A percentile compares a stretch with the other conserved stretches of the same genome.
Evolutionary conservation across 2,329 filamentous ascomycete species (phyloP).

Genomic region (Monosporascus sp.): DNA sequence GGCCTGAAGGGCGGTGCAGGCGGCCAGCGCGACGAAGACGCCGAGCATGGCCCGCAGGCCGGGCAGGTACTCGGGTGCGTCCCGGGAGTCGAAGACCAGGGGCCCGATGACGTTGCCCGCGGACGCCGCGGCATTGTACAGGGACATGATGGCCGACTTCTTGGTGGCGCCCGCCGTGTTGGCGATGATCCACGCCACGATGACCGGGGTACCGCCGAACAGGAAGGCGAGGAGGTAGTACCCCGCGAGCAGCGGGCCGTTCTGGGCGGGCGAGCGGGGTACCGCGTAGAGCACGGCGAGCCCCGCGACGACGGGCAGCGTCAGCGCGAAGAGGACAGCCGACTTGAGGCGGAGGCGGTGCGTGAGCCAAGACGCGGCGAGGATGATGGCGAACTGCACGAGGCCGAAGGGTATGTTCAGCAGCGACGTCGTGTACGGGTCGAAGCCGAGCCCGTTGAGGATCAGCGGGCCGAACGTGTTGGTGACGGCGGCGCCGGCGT

Average conservation of each 20-base stretch:
- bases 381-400: slow-evolving; percentile 53
- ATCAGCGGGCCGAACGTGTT: slow-evolving; percentile 62
- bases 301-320: slow-evolving; percentile 57
- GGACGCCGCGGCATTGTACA: slow-evolving; percentile 58
- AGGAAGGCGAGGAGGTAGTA: slow-evolving; percentile 64
- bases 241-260: slow-evolving; percentile 46
- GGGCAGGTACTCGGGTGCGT: slow-evolving; percentile 53
- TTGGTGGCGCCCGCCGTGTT: slow-evolving; percentile 66
- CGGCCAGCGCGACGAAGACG: slow-evolving; percentile 49
- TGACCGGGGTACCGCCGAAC: slow-evolving; percentile 59
- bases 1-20: slow-evolving; percentile 47
- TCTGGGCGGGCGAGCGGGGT: slow-evolving; percentile 33
- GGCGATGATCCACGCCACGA: slow-evolving; percentile 63
- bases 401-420: slow-evolving; percentile 64
- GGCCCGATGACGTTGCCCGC: slow-evolving; percentile 64
- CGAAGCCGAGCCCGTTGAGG: slow-evolving; percentile 53
- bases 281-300: slow-evolving; percentile 52
- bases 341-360: slow-evolving; percentile 54
- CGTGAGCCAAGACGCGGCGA: slow-evolving; percentile 51
- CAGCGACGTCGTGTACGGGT: slow-evolving; percentile 51
- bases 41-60: slow-evolving; percentile 51
- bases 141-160: slow-evolving; percentile 57
- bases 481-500: slow-evolving; percentile 57
- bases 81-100: slow-evolving; percentile 51
- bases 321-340: slow-evolving; percentile 44